Evolutionary conservation across 805 yeast species (phyloP), one percentile per base, ranked within the genome.

Genomic region (Starmerella floris): DNA sequence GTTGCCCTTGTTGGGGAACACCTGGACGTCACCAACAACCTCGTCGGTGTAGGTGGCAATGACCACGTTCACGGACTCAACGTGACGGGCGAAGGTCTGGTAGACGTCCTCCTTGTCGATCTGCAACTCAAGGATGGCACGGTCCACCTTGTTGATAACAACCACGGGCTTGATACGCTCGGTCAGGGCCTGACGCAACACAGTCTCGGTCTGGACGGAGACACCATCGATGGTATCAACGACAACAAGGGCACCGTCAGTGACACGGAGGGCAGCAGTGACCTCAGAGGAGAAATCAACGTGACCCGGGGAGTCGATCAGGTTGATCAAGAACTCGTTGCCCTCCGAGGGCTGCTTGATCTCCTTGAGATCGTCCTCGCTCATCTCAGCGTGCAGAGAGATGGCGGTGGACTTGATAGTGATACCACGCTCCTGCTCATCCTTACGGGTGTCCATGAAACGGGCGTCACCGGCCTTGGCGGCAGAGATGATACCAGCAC

Each of bases 221-320:
- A 88, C 98, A 87, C 98, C 98, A 73, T 91, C 97, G 68, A 88
- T 87, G 73, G 94, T 79, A 73, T 91, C 97, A 66, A 88, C 97
- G 61, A 88, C 98, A 62, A 88, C 97, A 66, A 88, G 77, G 66
- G 98, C 97, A 85, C 98, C 98, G 68, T 88, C 98, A 59, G 97
- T 91, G 63, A 88, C 97, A 76, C 98, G 87, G 66, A 88, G 80
- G 71, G 98, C 98, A 62, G 97, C 97, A 65, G 97, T 91, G 64
- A 88, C 98, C 74, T 88, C 98, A 59, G 97, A 91, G 54, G 96
- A 85, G 87, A 88, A 88, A 75, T 88, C 98, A 78, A 88, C 97
- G 96, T 88, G 98, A 83, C 98, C 98, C 73, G 98, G 98, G 60
- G 98, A 91, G 72, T 88, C 98, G 62, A 88, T 88, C 79, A 88